These are phyloP conservation scores for Monsonia emarginata DNA, from an alignment of 441 rosid species.

Conservation along the genomic window DNA sequence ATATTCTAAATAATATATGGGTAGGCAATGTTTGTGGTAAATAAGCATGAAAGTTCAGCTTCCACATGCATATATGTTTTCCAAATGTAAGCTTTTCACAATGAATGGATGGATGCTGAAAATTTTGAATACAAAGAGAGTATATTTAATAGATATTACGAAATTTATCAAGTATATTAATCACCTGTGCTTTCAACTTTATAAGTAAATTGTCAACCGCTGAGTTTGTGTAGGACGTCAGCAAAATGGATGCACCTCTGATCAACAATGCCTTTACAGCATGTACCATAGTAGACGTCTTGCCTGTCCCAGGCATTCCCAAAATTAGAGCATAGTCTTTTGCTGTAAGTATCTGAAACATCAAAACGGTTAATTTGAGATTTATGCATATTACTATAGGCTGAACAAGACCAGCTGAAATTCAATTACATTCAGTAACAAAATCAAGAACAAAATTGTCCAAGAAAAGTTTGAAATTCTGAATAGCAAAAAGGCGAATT, in stretches of 20 bases:
- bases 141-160: neutral
- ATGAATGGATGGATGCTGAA: neutral
- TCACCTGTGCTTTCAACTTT: conserved; percentile 94
- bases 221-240: conserved; percentile 95
- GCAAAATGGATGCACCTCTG: conserved; percentile 88
- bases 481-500: conserved; percentile 10
- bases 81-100: neutral
- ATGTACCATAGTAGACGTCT: conserved; percentile 92
- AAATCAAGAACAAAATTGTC: neutral
- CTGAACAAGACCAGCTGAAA: neutral
- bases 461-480: neutral
- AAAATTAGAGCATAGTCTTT: conserved; percentile 87
- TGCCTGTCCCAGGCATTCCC: conserved; percentile 99
- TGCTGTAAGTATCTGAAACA: conserved; percentile 82
- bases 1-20: neutral
- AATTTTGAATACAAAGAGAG: neutral
- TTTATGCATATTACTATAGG: neutral
- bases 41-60: neutral
- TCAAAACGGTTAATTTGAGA: conserved; percentile 2
- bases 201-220: conserved; percentile 92
- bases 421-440: conserved; percentile 4
- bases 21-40: neutral
- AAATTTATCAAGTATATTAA: conserved; percentile 18
- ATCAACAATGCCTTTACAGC: conserved; percentile 90
- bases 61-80: neutral